Base-by-base conservation (phyloP, 2,329 filamentous ascomycete genomes). In the Aureobasidium sp. region DNA sequence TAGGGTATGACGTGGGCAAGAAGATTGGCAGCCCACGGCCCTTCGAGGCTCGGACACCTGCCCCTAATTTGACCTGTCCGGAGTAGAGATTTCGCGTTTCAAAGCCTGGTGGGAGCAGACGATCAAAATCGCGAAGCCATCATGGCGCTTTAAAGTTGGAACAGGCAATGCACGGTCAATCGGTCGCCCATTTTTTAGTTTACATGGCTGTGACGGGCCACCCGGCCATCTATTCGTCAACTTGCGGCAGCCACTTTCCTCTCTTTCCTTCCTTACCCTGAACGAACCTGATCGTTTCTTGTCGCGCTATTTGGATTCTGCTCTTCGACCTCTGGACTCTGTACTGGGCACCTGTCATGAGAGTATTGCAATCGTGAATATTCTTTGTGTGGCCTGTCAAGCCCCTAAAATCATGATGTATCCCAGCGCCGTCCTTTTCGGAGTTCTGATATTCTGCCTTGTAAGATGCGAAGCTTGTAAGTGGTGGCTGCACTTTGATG, bases 381-480 rank as follows among this genome's bases (percentile, higher is more conserved):
- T 38, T 22, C 4, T 4, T 22, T 25, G 12, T 39, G 19, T 25
- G 45, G 45, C 35, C 45, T 27, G 45, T 39, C 34, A 30, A 39
- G 45, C 29, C 45, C n/a, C 45, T 29, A 11, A 29, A 39, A 34
- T 24, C 45, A 39, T 6, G 17, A 49, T 49, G 45, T n/a, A 10
- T 49, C n/a, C 17, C 25, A n/a, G 12, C 22, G 22, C 34, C 30
- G 35, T 49, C n/a, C 14, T 12, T 17, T 14, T 49, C n/a, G 22
- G 29, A 10, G 25, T 53, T n/a, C 19, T 29, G 11, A 35, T 29
- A 29, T 25, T 39, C 29, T 44, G 37, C 12, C 38, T 52, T 30
- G 50, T 45, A 21, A 42, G 34, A 27, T 53, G 50, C 30, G 38
- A 53, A 53, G 39, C 39, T 27, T 53, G 50, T 53, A 29, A 44